Percentiles rank a stretch among this genome's conserved stretches.
phyloP scores from a whole-genome alignment of 805 yeast genomes.

The Sugiyamaella lignohabitans region DNA sequence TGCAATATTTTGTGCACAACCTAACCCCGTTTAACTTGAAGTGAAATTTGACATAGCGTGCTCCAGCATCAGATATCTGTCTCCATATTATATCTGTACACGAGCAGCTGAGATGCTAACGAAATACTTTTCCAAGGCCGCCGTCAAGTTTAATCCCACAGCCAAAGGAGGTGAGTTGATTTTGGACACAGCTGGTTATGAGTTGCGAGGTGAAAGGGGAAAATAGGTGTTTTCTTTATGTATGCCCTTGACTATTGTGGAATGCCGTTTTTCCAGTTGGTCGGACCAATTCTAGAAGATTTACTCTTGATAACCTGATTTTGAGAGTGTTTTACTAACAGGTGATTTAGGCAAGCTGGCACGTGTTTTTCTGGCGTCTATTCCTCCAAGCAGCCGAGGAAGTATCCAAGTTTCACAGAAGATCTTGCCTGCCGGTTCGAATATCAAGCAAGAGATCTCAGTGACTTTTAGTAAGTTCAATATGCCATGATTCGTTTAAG shows the following conservation, averaged over 20 bases:
- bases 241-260: no score
- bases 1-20: no score
- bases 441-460: slow-evolving; percentile 52
- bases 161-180: slow-evolving; percentile 45
- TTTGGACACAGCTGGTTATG: background rate
- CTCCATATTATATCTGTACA: no score
- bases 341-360: slow-evolving; percentile 62
- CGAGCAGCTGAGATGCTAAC: slow-evolving; percentile 79
- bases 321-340: background rate
- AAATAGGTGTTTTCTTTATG: no score
- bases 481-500: background rate
- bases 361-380: slow-evolving; percentile 67
- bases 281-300: background rate
- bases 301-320: background rate
- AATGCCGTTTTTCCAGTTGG: background rate
- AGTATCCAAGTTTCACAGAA: slow-evolving; percentile 58
- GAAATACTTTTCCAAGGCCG: slow-evolving; percentile 73
- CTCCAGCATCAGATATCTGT: background rate
- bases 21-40: background rate
- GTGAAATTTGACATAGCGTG: background rate
- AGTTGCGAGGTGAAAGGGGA: no score
- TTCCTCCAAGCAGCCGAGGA: slow-evolving; percentile 68
- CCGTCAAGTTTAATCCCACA: slow-evolving; percentile 73
- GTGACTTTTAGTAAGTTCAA: slow-evolving; percentile 53
- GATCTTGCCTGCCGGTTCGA: slow-evolving; percentile 44